phyloP scores from a whole-genome alignment of 2,329 filamentous ascomycete genomes.

The Chaetoscypha palmicola region DNA sequence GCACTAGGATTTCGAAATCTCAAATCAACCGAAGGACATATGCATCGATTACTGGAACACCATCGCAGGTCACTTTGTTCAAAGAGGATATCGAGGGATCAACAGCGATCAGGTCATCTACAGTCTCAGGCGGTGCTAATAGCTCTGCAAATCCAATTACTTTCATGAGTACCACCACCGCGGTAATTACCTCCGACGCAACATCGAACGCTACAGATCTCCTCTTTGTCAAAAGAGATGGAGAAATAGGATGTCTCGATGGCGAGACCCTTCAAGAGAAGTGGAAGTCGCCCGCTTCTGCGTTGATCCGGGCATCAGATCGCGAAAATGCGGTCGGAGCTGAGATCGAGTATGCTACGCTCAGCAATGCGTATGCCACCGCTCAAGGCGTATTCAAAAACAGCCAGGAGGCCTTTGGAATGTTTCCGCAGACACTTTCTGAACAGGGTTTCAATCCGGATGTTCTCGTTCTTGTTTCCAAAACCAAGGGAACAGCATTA shows the following conservation, averaged over 20 bases:
- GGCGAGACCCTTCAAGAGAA: conserved; percentile 45
- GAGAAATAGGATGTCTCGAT: conserved; percentile 54
- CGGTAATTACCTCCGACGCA: conserved; percentile 10
- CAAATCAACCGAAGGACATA: conserved; percentile 54
- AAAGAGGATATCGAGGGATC: conserved; percentile 47
- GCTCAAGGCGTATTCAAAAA: conserved; percentile 39
- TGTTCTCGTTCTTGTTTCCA: conserved; percentile 42
- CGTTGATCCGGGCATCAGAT: conserved; percentile 29
- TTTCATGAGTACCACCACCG: conserved; percentile 34
- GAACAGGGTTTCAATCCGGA: conserved; percentile 42
- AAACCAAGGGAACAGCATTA: conserved; percentile 13
- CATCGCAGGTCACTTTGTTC: conserved; percentile 51
- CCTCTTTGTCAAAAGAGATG: conserved; percentile 52
- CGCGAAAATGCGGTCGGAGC: conserved; percentile 30
- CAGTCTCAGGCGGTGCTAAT: conserved; percentile 38
- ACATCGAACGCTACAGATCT: conserved; percentile 33
- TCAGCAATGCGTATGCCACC: conserved; percentile 29
- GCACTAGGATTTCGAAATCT: conserved; percentile 37
- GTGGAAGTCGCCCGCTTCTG: conserved; percentile 39
- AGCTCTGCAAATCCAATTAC: conserved; percentile 35
- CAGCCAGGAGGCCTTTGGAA: conserved; percentile 43
- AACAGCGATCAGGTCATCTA: conserved; percentile 46
- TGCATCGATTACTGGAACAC: conserved; percentile 43
- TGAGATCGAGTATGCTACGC: conserved; percentile 28
- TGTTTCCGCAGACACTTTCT: conserved; percentile 43